Base-by-base conservation (phyloP, 352 stramenopile species). In the Aphanomyces invadans region DNA sequence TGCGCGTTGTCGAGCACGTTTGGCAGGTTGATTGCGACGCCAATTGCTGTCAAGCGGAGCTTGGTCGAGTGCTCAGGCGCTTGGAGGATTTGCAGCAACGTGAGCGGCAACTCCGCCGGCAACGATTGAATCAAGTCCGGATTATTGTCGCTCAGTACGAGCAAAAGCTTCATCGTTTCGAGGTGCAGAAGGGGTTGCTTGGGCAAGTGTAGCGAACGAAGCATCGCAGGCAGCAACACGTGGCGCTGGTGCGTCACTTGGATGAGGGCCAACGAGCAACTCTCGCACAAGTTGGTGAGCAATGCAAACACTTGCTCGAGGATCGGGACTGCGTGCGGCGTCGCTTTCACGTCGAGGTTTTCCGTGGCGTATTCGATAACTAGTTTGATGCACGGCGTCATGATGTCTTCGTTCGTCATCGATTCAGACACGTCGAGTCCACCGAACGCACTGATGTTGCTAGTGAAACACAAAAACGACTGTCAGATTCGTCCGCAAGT, bases 401-500 rank as follows among this genome's bases (percentile, higher is more conserved):
- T 74, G 21, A 90, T 80, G 53, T 89, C 89, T 59, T 88, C 76
- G 19, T 64, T 68, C 31, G 78, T 91, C 79, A 95, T 88, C 46
- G 79, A 67, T 74, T 95, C 86, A 55, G 81, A 95, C 21, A 89
- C 75, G 71, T 92, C 84, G 39, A 90, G 73, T 38, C 86, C 86
- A 51, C 86, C 86, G 0, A 85, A 89, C n/a, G 92, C 81, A 65
- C 83, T 93, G 55, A 95, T 90, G 71, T 95, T 95, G 68, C 85
- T 78, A 55, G 38, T 17, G 21, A 21, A n/a, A 65, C n/a, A 19
- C 15, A 26, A 5, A 52, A 26, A 25, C 19, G 42, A 46, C 36
- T 12, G 21, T 48, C 10, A 54, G 45, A 65, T 53, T 15, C 36
- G 36, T 42, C 7, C 36, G 4, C 25, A 64, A 53, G 12, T n/a